Evolutionary conservation across 2,329 filamentous ascomycete genomes (phyloP), one percentile per base, ranked within the genome.

Genomic region (Bipolaris victoriae): DNA sequence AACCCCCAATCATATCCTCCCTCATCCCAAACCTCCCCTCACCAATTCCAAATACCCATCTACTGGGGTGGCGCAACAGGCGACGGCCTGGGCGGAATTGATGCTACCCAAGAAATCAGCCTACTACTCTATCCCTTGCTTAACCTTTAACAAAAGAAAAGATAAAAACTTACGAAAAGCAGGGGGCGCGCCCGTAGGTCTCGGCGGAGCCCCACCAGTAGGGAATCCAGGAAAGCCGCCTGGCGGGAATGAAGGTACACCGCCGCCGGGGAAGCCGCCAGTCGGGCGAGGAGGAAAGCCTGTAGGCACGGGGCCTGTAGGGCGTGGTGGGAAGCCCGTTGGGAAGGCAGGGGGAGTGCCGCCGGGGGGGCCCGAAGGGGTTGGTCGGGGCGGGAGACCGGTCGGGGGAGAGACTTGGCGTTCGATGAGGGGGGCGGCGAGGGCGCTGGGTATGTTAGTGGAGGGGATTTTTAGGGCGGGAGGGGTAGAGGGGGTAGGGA

Each of bases 361-460:
- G 50, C 49, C 18, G 51, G 26, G 20, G 53, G 50, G 20, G 47
- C 29, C 26, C 37, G 44, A 35, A 13, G 22, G 6, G 24, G 41
- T 47, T 43, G 54, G 49, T 18, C 26, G 31, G 36, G 36, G 43
- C 7, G 58, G 55, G 20, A 52, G 26, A 10, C 41, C 44, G 11
- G 51, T 24, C 15, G 60, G 39, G 13, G 43, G 35, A 22, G 46
- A 40, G 31, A 20, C 49, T 39, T 61, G 58, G 16, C 45, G 58
- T 20, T 55, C 47, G 11, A 56, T 16, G 29, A 63, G 18, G 22
- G 61, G 61, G 11, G 61, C 52, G 29, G 61, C 58, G n/a, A 63
- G 7, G 47, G 55, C 58, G 45, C 61, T 63, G 52, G 3, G 36
- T 35, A 7, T 53, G 46, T 61, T 41, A 58, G 54, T 43, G 9